These are phyloP conservation scores for Heliophila coronopifolia DNA, from an alignment of 441 rosid species.

Conservation along the genomic window DNA sequence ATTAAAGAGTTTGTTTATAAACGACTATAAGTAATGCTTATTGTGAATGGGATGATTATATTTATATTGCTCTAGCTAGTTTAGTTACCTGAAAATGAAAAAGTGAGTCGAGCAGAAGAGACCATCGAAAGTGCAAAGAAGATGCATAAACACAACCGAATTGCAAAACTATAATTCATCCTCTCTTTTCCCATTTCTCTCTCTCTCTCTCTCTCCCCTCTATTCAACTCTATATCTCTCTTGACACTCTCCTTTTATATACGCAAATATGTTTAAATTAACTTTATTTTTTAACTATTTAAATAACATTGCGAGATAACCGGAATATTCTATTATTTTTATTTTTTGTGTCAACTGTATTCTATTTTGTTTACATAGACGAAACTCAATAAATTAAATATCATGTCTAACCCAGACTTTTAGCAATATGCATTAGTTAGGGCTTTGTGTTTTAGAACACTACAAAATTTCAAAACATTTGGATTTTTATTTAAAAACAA, in stretches of 20 bases:
- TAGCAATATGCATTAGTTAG: not conserved
- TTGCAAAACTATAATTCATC: constrained; percentile 20
- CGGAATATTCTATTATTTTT: too few species aligned
- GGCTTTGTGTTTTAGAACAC: constrained; percentile 3
- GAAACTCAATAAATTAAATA: not conserved
- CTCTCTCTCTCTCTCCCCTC: not conserved
- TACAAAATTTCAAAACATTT: not conserved
- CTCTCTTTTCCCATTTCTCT: not conserved
- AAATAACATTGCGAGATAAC: not conserved
- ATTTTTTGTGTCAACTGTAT: too few species aligned
- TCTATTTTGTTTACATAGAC: not conserved
- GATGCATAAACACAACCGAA: constrained; percentile 32
- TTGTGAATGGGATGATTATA: too few species aligned
- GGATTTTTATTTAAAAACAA: too few species aligned
- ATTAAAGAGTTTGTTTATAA: not conserved
- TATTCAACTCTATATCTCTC: constrained; percentile 15
- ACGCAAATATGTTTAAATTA: constrained; percentile 9
- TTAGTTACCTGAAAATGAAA: constrained; percentile 38
- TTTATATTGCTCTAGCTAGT: not conserved
- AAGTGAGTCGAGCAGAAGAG: constrained; percentile 33
- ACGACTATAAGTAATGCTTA: too few species aligned
- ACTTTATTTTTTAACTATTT: not conserved
- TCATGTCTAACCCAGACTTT: not conserved
- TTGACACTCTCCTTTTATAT: constrained; percentile 25
- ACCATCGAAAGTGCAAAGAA: constrained; percentile 30